Percentiles rank a stretch among this genome's conserved stretches.
phyloP scores from a whole-genome alignment of 768 basidiomycete genomes.

The Leccinum subgranulosum region DNA sequence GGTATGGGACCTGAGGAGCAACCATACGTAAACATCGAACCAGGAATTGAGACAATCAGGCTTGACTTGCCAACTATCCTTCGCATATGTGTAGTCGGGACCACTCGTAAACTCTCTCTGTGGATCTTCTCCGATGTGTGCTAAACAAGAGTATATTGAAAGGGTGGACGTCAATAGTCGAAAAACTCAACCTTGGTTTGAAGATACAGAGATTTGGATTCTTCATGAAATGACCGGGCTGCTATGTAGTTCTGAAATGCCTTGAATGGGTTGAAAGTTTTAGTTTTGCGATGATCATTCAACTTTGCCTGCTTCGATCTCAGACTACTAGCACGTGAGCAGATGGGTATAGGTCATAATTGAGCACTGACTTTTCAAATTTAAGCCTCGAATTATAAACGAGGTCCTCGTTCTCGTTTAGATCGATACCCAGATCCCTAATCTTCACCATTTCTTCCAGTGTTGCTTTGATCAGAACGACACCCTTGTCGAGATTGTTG shows the following conservation, averaged over 20 bases:
- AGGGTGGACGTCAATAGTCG: not conserved
- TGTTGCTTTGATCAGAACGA: not conserved
- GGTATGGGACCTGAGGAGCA: not conserved
- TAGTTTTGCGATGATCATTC: not conserved
- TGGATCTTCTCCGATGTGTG: slow-evolving; percentile 9
- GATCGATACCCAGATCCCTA: not conserved
- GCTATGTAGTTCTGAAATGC: not conserved
- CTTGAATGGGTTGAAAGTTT: slow-evolving; percentile 4
- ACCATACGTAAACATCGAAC: not conserved
- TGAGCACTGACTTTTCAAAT: not conserved
- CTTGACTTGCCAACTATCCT: not conserved
- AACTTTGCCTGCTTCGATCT: not conserved
- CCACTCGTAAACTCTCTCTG: not conserved
- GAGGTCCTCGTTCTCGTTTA: not conserved
- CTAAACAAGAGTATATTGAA: not conserved
- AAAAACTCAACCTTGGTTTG: not conserved
- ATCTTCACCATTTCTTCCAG: slow-evolving; percentile 6
- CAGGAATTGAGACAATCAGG: not conserved
- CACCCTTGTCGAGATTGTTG: not conserved
- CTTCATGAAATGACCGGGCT: not conserved
- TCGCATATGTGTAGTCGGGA: slow-evolving; percentile 5
- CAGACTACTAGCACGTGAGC: not conserved
- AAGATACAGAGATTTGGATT: not conserved
- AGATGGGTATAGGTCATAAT: not conserved
- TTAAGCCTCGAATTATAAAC: not conserved